These are phyloP conservation scores for Mycena crocata DNA, from an alignment of 768 basidiomycete species.

Conservation along the genomic window DNA sequence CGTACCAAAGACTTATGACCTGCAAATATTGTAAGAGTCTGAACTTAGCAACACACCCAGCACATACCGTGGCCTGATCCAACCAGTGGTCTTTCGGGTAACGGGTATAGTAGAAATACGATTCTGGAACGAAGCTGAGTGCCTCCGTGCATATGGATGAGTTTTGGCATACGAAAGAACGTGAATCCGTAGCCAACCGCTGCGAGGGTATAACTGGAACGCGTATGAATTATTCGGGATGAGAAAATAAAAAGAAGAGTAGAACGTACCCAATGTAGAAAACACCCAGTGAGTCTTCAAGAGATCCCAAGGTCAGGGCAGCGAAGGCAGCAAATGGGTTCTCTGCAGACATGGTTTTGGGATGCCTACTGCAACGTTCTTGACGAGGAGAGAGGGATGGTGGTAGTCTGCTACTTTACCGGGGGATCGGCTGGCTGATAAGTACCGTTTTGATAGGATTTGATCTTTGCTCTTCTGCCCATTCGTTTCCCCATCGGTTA, in stretches of 20 bases:
- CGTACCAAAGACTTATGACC: conserved; percentile 31
- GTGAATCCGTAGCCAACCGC: conserved; percentile 44
- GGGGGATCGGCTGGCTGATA: too few relatives aligned
- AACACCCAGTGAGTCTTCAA: conserved; percentile 42
- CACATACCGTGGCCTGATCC: conserved; percentile 37
- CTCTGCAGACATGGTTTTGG: conserved; percentile 4
- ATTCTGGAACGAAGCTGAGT: conserved; percentile 31
- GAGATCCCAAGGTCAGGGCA: conserved; percentile 21
- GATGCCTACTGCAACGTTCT: background rate
- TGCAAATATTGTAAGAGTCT: conserved; percentile 5
- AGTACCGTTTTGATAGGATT: too few relatives aligned
- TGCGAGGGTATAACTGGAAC: conserved; percentile 39
- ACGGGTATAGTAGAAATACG: conserved; percentile 42
- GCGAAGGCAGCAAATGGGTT: conserved; percentile 19
- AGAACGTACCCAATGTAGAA: conserved; percentile 39
- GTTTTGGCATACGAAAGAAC: conserved; percentile 41
- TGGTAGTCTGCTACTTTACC: too few relatives aligned
- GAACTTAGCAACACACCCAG: background rate
- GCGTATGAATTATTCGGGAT: background rate
- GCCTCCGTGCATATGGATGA: background rate
- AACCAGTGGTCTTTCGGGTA: conserved; percentile 35
- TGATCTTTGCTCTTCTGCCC: too few relatives aligned
- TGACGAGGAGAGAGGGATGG: too few relatives aligned
- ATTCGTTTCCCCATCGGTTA: too few relatives aligned
- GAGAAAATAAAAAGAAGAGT: background rate